These are phyloP conservation scores for Odontarrhena argentea DNA, from an alignment of 345 rosid genomes.

Conservation along the genomic window DNA sequence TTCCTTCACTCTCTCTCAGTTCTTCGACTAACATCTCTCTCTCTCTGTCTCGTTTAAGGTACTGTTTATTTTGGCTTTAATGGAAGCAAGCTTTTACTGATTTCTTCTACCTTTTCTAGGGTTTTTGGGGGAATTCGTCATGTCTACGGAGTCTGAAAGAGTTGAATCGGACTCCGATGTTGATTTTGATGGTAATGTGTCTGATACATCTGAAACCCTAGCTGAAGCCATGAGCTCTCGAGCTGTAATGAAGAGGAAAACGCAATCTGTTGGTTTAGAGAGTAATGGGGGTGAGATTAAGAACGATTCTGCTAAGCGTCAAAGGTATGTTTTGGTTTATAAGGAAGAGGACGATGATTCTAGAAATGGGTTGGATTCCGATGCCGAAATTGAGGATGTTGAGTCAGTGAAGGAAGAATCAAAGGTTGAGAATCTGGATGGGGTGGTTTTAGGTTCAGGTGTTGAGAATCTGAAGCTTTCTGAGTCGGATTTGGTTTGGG, in stretches of 20 bases:
- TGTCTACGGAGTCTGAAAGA: slow-evolving; percentile 43
- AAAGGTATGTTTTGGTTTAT: neutral
- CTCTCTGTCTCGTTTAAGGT: neutral
- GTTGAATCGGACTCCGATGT: slow-evolving; percentile 52
- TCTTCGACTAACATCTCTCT: neutral
- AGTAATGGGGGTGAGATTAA: neutral
- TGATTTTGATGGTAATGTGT: neutral
- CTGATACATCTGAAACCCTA: slow-evolving; percentile 26
- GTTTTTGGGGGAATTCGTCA: slow-evolving; percentile 34
- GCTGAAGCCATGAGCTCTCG: neutral
- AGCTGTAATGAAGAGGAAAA: neutral
- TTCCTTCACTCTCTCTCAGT: neutral
- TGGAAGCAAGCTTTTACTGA: slow-evolving; percentile 9
- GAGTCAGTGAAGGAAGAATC: slow-evolving; percentile 22
- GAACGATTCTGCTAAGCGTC: neutral
- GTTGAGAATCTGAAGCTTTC: slow-evolving; percentile 24
- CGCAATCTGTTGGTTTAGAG: neutral
- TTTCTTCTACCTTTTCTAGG: slow-evolving; percentile 18
- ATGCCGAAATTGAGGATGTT: neutral
- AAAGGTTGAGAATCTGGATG: slow-evolving; percentile 21
- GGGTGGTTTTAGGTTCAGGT: neutral
- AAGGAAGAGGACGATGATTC: neutral
- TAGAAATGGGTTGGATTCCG: slow-evolving; percentile 2
- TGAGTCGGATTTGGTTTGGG: slow-evolving; percentile 76
- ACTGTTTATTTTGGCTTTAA: neutral